Conservation (phyloP, 305 asterid species). For the Solanum hybrid region DNA sequence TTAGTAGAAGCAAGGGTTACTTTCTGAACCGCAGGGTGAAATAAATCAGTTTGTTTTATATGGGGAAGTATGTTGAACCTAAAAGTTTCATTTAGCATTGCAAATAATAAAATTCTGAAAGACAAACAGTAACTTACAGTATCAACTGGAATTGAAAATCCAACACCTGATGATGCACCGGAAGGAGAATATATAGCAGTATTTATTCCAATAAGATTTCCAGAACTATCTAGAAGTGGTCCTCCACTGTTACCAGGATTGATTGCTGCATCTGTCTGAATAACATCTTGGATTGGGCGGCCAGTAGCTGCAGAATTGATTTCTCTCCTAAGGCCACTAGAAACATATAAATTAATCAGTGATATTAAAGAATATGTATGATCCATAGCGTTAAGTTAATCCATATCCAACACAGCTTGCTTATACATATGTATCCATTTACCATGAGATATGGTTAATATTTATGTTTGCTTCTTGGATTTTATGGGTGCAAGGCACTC, state of each 20-base stretch:
- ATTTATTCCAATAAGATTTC: constrained; percentile 91
- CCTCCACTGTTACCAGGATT: constrained; percentile 99
- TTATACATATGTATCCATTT: neutral
- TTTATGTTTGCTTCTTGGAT: neutral
- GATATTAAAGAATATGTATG: neutral
- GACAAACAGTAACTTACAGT: constrained; percentile 49
- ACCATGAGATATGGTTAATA: neutral
- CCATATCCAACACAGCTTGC: neutral
- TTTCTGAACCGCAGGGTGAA: neutral
- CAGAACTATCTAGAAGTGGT: constrained; percentile 94
- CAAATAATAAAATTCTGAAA: neutral
- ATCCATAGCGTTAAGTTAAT: neutral
- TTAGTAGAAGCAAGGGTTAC: neutral
- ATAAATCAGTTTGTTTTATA: neutral
- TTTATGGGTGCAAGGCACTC: neutral
- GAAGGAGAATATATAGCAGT: constrained; percentile 99
- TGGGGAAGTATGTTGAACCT: neutral
- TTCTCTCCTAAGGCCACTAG: constrained; percentile 91
- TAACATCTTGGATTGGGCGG: constrained; percentile 96
- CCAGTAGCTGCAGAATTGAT: constrained; percentile 97
- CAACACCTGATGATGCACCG: constrained; percentile 99
- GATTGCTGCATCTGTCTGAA: constrained; percentile 97
- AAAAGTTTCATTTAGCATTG: neutral
- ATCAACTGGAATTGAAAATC: constrained; percentile 98
- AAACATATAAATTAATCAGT: neutral